phyloP scores from a whole-genome alignment of 2,329 filamentous ascomycete species.

The Rhynchosporium secalis region DNA sequence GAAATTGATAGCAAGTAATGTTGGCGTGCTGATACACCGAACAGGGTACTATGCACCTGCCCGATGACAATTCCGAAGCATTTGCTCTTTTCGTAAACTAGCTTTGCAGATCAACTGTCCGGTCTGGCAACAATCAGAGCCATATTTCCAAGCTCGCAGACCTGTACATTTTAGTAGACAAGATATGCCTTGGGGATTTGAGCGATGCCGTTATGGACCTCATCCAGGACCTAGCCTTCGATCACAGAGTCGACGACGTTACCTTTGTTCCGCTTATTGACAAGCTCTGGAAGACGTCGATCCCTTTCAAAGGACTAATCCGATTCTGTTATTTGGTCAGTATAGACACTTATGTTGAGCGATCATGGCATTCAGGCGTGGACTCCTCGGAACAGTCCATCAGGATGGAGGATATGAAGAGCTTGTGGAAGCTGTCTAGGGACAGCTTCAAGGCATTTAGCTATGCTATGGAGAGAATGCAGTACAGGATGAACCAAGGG shows the following conservation, averaged over 20 bases:
- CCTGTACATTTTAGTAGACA: conserved; percentile 17
- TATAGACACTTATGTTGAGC: too few relatives aligned
- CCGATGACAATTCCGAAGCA: background rate
- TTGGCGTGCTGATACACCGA: background rate
- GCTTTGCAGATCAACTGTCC: background rate
- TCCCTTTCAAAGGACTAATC: background rate
- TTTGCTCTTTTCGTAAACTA: background rate
- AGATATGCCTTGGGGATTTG: conserved; percentile 1
- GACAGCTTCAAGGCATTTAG: background rate
- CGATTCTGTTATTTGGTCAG: background rate
- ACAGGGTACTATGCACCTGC: background rate
- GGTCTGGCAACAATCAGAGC: background rate
- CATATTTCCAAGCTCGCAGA: background rate
- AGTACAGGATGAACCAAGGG: background rate
- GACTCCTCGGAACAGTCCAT: background rate
- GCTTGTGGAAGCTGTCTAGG: background rate
- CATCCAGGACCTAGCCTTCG: background rate
- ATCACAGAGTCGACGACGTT: background rate
- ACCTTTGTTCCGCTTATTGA: background rate
- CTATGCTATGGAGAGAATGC: background rate
- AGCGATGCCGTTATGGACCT: conserved; percentile 14
- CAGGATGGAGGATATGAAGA: background rate
- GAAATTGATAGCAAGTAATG: background rate
- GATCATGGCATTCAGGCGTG: too few relatives aligned
- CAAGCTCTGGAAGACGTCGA: background rate